phyloP scores from a whole-genome alignment of 2,329 filamentous ascomycete species.

The Neonectria sp. region DNA sequence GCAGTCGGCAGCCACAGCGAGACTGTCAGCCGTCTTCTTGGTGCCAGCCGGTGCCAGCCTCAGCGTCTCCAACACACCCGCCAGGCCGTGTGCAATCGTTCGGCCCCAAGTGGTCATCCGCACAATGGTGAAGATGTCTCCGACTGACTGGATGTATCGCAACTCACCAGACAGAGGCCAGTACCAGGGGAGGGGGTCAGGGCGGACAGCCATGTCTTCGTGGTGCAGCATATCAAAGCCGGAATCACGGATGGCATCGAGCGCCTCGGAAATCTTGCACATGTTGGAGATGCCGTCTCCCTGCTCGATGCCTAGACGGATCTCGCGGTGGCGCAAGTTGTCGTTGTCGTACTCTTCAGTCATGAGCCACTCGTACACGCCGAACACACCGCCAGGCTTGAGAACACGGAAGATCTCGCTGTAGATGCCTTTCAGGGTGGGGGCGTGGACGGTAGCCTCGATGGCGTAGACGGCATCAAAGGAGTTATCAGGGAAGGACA shows the following conservation, averaged over 20 bases:
- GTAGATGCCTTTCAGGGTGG: slow-evolving; percentile 92
- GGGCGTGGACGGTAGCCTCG: slow-evolving; percentile 96
- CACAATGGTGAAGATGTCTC: slow-evolving; percentile 86
- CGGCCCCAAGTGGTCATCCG: slow-evolving; percentile 93
- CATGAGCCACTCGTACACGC: slow-evolving; percentile 99
- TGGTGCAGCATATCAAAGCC: slow-evolving; percentile 88
- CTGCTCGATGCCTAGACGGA: slow-evolving; percentile 94
- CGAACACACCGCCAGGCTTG: slow-evolving; percentile 95
- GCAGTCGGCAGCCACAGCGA: slow-evolving; percentile 86
- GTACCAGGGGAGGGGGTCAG: slow-evolving; percentile 90
- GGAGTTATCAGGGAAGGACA: slow-evolving; percentile 91
- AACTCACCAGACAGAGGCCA: slow-evolving; percentile 91
- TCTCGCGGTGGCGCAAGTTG: slow-evolving; percentile 88
- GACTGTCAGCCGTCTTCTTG: slow-evolving; percentile 93
- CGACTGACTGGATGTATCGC: slow-evolving; percentile 83
- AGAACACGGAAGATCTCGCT: slow-evolving; percentile 94
- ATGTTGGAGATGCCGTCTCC: slow-evolving; percentile 98
- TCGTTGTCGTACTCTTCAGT: slow-evolving; percentile 94
- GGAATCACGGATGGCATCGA: slow-evolving; percentile 87
- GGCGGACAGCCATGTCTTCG: slow-evolving; percentile 87
- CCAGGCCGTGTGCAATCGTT: slow-evolving; percentile 80
- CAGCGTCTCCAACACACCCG: slow-evolving; percentile 82
- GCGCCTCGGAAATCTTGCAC: slow-evolving; percentile 86
- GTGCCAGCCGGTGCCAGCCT: slow-evolving; percentile 85
- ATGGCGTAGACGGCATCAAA: slow-evolving; percentile 98